Percentiles rank a stretch among this genome's conserved stretches.
These are phyloP conservation scores for Flueggea neowawraea DNA, from an alignment of 441 rosid species.

Conservation along the genomic window DNA sequence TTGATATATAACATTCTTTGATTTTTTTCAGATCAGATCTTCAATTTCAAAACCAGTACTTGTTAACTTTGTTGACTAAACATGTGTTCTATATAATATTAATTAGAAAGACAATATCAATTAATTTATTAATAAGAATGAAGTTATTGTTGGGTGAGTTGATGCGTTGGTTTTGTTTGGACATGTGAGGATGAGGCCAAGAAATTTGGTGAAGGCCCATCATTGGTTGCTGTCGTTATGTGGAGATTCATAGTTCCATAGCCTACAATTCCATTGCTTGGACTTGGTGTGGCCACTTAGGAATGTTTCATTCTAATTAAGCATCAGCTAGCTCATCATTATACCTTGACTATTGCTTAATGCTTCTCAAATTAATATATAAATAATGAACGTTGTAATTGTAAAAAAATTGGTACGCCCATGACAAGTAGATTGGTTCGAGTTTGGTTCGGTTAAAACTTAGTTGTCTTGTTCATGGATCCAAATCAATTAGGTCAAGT, in stretches of 20 bases:
- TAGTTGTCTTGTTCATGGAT: too few relatives aligned
- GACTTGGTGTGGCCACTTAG: not conserved
- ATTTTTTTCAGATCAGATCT: too few relatives aligned
- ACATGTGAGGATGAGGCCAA: conserved; percentile 26
- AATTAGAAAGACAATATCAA: not conserved
- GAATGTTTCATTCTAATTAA: not conserved
- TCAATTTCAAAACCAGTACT: too few relatives aligned
- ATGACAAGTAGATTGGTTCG: too few relatives aligned
- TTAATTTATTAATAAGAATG: not conserved
- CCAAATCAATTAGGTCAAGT: too few relatives aligned
- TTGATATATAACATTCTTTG: too few relatives aligned
- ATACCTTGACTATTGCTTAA: not conserved
- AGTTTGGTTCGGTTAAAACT: too few relatives aligned
- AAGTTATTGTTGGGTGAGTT: conserved; percentile 14
- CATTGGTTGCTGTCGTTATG: conserved; percentile 30
- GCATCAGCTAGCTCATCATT: not conserved
- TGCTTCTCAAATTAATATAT: too few relatives aligned
- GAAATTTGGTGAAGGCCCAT: conserved; percentile 16
- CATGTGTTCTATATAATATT: too few relatives aligned
- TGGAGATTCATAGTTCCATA: conserved; percentile 19
- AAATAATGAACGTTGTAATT: too few relatives aligned
- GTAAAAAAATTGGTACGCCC: too few relatives aligned
- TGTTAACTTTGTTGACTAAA: too few relatives aligned
- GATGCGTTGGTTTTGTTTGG: conserved; percentile 14
- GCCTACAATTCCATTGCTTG: not conserved